These are phyloP conservation scores for Yamadazyma paraphyllophila DNA, from an alignment of 805 yeast genomes.

Conservation along the genomic window DNA sequence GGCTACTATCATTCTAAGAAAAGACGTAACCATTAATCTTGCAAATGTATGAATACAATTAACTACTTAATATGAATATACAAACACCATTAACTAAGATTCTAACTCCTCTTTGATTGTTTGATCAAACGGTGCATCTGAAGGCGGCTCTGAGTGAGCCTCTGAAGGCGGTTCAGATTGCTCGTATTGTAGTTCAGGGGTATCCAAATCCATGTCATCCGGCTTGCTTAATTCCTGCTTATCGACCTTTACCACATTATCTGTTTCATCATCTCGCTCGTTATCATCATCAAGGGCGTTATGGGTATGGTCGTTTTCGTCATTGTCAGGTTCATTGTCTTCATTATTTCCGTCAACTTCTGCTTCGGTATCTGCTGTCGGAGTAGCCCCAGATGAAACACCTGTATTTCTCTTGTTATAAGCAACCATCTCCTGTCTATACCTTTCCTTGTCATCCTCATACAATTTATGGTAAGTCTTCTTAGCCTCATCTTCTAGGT, in stretches of 20 bases:
- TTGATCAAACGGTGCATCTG: conserved; percentile 11
- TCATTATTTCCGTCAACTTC: conserved; percentile 4
- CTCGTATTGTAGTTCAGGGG: conserved; percentile 6
- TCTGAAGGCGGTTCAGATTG: conserved; percentile 7
- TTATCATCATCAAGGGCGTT: conserved; percentile 3
- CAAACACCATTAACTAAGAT: neutral
- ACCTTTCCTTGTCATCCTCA: conserved; percentile 76
- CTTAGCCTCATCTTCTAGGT: conserved; percentile 62
- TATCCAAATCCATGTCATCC: conserved; percentile 2
- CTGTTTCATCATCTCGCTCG: neutral
- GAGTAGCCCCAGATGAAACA: conserved; percentile 1
- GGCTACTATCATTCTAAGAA: conserved; percentile 71
- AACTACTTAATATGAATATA: conserved; percentile 9
- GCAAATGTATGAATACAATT: neutral
- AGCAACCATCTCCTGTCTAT: conserved; percentile 65
- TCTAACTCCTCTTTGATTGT: neutral
- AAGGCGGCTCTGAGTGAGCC: conserved; percentile 7
- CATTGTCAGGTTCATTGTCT: conserved; percentile 5
- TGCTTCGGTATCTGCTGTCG: conserved; percentile 9
- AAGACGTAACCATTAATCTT: conserved; percentile 21
- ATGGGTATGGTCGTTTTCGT: conserved; percentile 8
- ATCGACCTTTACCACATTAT: neutral
- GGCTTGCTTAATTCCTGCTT: neutral
- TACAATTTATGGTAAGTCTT: conserved; percentile 72
- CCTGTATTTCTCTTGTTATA: conserved; percentile 35